phyloP scores from a whole-genome alignment of 75 land plant genomes.

The Cupressus sempervirens region DNA sequence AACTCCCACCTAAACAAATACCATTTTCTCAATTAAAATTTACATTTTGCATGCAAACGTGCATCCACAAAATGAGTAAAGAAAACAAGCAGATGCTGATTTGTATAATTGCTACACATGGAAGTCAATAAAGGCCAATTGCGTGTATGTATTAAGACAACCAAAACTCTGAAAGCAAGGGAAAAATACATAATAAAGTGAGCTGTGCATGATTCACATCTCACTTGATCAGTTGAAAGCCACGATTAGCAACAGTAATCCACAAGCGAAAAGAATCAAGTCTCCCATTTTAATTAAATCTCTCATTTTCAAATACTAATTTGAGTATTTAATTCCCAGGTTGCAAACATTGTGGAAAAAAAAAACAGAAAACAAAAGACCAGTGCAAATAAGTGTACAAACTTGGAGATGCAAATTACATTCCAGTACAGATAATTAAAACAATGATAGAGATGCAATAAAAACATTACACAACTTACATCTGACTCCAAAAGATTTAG shows the following conservation, averaged over 20 bases:
- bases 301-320: constrained; percentile 6
- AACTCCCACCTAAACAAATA: constrained; percentile 28
- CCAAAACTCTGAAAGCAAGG: constrained; percentile 9
- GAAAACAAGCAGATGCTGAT: constrained; percentile 10
- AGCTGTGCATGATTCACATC: constrained; percentile 9
- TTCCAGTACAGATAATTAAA: not conserved
- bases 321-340: not conserved
- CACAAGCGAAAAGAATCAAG: not conserved
- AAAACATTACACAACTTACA: not conserved
- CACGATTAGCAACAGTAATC: not conserved
- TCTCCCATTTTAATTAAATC: not conserved
- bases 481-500: not conserved
- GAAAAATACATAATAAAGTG: constrained; percentile 9
- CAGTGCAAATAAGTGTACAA: not conserved
- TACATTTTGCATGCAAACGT: constrained; percentile 10
- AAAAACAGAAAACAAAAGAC: not conserved
- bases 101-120: constrained; percentile 10
- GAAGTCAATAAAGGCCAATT: constrained; percentile 1
- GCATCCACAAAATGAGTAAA: constrained; percentile 15
- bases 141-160: constrained; percentile 9
- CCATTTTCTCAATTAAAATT: constrained; percentile 11
- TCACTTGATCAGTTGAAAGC: not conserved
- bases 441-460: not conserved
- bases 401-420: not conserved
- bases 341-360: not conserved